Base-by-base conservation (phyloP, 2,329 filamentous ascomycete species). In the Aspergillus thermomutatus region DNA sequence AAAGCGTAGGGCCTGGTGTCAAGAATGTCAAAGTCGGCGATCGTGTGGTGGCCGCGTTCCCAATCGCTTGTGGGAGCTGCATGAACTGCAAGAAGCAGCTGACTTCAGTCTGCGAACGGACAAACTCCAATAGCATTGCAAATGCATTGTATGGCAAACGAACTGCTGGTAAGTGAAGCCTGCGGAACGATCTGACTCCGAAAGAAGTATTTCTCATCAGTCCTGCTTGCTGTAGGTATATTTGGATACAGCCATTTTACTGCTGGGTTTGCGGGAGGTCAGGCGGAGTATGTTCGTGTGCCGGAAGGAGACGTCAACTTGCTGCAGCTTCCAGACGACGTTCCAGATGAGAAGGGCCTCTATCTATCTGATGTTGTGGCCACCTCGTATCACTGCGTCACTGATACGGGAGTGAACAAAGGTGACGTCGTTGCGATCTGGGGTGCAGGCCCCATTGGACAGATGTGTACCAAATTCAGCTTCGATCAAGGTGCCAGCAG, bases 401-500 rank as follows among this genome's bases (percentile, higher is more conserved):
- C 92, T 45, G 91, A 95, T 67, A 95, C 91, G 0, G 88, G 85
- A 1, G 88, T 96, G n/a, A 87, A 90, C 60, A 80, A 87, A 34
- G 85, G 83, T 11, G 91, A 95, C 64, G 79, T 86, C 1, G 91
- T 96, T 1, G 91, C 90, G 34, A 86, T 95, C 58, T 96, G 90
- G 84, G 91, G 91, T n/a, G 90, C 87, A 0, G 91, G 91, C 0
- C 92, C 91, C 0, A 90, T 96, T 52, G 91, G 92, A 0, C 90
- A 90, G 53, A 95, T 93, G 76, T 85, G 82, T 2, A 89, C 87
- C 1, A 79, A 86, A 43, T 87, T 86, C 70, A 77, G 87, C 0
- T 79, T 90, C 55, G 75, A 84, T n/a, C 85, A 91, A 54, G 90
- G 90, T 8, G 91, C 91, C 0, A 82, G 77, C 48, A 83, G 89